Percentiles rank a stretch among this genome's conserved stretches.
Conservation (phyloP, 2,329 filamentous ascomycete genomes). For the Zymoseptoria tritici region DNA sequence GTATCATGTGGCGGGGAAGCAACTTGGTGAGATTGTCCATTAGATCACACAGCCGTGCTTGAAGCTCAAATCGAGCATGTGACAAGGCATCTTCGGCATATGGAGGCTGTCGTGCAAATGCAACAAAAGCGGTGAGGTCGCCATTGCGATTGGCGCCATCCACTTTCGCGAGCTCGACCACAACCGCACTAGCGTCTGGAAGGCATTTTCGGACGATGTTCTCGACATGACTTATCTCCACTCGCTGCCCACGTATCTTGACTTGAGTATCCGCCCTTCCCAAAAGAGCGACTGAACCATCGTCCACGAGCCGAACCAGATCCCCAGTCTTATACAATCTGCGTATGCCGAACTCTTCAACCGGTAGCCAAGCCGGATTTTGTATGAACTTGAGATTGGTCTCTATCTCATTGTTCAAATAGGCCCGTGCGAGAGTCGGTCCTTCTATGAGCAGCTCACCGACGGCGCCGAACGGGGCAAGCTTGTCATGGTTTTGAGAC, state of each 20-base stretch:
- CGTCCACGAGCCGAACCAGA: constrained; percentile 5
- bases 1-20: neutral
- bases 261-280: constrained; percentile 2
- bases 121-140: no score
- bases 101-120: no score
- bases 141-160: no score
- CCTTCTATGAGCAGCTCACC: constrained; percentile 44
- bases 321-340: constrained; percentile 13
- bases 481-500: constrained; percentile 19
- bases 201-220: neutral
- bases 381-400: constrained; percentile 28
- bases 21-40: no score
- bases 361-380: constrained; percentile 20
- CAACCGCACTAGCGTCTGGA: neutral
- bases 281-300: constrained; percentile 8
- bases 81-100: no score
- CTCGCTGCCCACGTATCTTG: neutral
- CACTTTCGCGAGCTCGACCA: no score
- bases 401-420: constrained; percentile 29
- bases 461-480: constrained; percentile 37
- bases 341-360: no score
- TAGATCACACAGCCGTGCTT: no score
- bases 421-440: constrained; percentile 37
- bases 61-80: no score
- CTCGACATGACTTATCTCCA: constrained; percentile 3